These are phyloP conservation scores for Mollisiaceae sp. DNA, from an alignment of 2,329 filamentous ascomycete species.

Conservation along the genomic window DNA sequence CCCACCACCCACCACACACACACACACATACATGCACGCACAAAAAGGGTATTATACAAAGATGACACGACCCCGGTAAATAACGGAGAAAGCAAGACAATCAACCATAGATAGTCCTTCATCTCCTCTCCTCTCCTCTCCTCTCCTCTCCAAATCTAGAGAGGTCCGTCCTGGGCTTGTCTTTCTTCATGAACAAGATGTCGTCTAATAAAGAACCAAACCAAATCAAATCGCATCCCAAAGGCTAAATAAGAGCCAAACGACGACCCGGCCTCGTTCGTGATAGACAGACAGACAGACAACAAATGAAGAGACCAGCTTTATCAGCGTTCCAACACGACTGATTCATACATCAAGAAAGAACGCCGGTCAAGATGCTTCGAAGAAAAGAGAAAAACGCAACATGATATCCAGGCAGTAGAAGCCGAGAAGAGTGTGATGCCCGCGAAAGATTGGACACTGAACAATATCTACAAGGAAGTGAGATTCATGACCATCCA, in stretches of 20 bases:
- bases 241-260: too few species aligned
- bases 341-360: conserved; percentile 33
- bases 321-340: conserved; percentile 28
- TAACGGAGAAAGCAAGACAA: background rate
- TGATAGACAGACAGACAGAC: too few species aligned
- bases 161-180: too few species aligned
- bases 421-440: conserved; percentile 26
- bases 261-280: conserved; percentile 22
- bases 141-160: conserved; percentile 19
- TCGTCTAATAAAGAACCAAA: conserved; percentile 8
- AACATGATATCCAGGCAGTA: conserved; percentile 26
- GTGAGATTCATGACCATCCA: conserved; percentile 34
- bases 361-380: conserved; percentile 39
- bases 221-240: too few species aligned
- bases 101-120: background rate
- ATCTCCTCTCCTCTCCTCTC: too few species aligned
- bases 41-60: conserved; percentile 26
- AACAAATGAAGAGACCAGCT: conserved; percentile 32
- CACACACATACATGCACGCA: too few species aligned
- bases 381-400: conserved; percentile 19
- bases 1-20: too few species aligned
- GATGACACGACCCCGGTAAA: conserved; percentile 13
- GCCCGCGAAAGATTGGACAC: conserved; percentile 9
- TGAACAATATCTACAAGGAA: conserved; percentile 32
- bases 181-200: conserved; percentile 24